Evolutionary conservation across 208 protist genomes (phyloP).

Genomic region (Trypanosoma boissoni): DNA sequence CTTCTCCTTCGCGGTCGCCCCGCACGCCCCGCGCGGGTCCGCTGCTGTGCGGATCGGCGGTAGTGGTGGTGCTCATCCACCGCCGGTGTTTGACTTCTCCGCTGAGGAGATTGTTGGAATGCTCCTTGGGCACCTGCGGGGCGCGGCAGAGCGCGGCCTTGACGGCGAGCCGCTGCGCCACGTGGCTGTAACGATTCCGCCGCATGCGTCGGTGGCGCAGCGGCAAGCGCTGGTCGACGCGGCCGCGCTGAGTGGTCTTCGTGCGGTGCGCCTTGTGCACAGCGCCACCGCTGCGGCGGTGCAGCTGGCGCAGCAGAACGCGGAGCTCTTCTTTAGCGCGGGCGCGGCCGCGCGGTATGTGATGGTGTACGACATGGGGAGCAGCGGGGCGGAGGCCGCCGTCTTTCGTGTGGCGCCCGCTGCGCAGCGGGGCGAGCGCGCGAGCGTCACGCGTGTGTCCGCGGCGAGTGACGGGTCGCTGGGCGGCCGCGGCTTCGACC

Average conservation of each 20-base stretch:
- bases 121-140: slow-evolving; percentile 74
- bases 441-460: slow-evolving; percentile 39
- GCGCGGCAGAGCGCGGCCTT: slow-evolving; percentile 47
- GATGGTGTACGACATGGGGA: slow-evolving; percentile 89
- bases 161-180: slow-evolving; percentile 40
- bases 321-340: slow-evolving; percentile 31
- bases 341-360: slow-evolving; percentile 27
- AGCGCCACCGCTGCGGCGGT: slow-evolving; percentile 70
- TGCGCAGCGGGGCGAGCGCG: slow-evolving; percentile 1
- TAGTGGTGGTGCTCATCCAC: slow-evolving; percentile 7
- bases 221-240: slow-evolving; percentile 89
- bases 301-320: slow-evolving; percentile 53
- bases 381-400: slow-evolving; percentile 64
- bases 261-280: slow-evolving; percentile 81
- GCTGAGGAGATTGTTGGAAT: slow-evolving; percentile 86
- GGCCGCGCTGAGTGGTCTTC: slow-evolving; percentile 74
- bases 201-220: slow-evolving; percentile 56
- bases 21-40: slow-evolving; percentile 13
- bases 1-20: slow-evolving; percentile 15
- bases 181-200: slow-evolving; percentile 76
- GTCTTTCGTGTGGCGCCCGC: slow-evolving; percentile 63
- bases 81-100: slow-evolving; percentile 33
- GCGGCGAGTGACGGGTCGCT: slow-evolving; percentile 53
- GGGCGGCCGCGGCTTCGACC: slow-evolving; percentile 87
- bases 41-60: slow-evolving; percentile 17